phyloP scores from a whole-genome alignment of 331 rosid genomes.

The Quercus phellos region DNA sequence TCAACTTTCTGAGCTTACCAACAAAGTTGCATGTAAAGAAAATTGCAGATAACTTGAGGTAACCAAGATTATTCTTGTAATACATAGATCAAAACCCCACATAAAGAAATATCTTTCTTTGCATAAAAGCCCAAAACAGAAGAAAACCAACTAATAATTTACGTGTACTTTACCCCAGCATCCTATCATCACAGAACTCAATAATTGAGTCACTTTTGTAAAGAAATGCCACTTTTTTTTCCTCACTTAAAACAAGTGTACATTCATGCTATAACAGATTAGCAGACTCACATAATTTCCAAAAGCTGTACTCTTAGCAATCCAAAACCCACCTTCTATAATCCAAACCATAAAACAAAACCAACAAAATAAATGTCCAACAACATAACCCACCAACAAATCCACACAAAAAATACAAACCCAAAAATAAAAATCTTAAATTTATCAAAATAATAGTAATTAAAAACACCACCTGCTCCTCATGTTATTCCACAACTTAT shows the following conservation, averaged over 20 bases:
- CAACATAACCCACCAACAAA: background rate
- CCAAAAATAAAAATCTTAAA: background rate
- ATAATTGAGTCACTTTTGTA: background rate
- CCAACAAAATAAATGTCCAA: background rate
- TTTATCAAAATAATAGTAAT: background rate
- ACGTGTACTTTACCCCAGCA: slow-evolving; percentile 8
- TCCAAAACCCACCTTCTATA: background rate
- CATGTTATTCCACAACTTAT: background rate
- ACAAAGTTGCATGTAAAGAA: background rate
- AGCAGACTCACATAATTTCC: slow-evolving; percentile 20
- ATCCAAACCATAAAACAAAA: slow-evolving; percentile 13
- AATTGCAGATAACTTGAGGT: background rate
- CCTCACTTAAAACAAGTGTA: background rate
- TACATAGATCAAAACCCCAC: background rate
- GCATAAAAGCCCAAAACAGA: background rate
- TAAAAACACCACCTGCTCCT: no score
- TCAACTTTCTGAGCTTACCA: background rate
- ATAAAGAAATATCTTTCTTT: background rate
- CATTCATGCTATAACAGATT: slow-evolving; percentile 1
- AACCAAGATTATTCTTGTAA: background rate
- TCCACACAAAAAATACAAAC: slow-evolving; percentile 19
- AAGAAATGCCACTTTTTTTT: background rate
- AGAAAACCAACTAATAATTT: slow-evolving; percentile 11
- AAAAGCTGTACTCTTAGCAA: background rate
- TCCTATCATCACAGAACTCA: background rate